A percentile compares a stretch with the other conserved stretches of the same genome.
Evolutionary conservation across 345 rosid species (phyloP).

Genomic region (Rhodomyrtus tomentosa): DNA sequence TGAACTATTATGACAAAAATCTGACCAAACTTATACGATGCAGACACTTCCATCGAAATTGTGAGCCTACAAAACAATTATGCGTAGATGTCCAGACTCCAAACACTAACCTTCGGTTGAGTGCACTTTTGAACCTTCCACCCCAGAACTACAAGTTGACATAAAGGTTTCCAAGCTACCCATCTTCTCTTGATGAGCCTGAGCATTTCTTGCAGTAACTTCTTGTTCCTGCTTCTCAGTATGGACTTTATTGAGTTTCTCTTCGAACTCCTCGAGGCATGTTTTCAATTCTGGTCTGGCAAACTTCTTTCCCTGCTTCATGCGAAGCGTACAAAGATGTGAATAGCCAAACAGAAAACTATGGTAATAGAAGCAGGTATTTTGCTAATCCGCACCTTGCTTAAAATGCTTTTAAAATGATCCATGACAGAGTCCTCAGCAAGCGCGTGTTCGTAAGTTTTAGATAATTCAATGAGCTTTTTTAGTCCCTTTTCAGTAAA

Average conservation of each 20-base stretch:
- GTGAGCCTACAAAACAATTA: neutral
- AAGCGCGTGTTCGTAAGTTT: constrained; percentile 73
- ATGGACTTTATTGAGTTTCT: constrained; percentile 81
- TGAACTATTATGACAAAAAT: neutral
- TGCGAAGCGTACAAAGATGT: neutral
- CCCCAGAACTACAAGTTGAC: constrained; percentile 26
- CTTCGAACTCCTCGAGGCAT: constrained; percentile 93
- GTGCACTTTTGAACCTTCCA: constrained; percentile 32
- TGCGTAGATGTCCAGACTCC: neutral
- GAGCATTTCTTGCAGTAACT: constrained; percentile 80
- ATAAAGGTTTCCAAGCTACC: constrained; percentile 24
- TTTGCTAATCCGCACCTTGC: constrained; percentile 40
- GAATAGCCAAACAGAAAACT: neutral
- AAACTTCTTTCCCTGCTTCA: constrained; percentile 78
- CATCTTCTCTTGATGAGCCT: constrained; percentile 58
- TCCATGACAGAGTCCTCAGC: constrained; percentile 79
- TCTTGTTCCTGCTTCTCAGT: constrained; percentile 93
- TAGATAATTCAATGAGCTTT: constrained; percentile 82
- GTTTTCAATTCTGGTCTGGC: constrained; percentile 87
- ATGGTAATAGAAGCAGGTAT: neutral
- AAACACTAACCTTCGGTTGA: constrained; percentile 41
- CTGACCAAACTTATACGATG: neutral
- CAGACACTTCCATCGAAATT: neutral
- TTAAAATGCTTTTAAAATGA: constrained; percentile 73
- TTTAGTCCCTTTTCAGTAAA: constrained; percentile 92